These are phyloP conservation scores for Suillus variegatus DNA, from an alignment of 768 basidiomycete genomes.

Conservation along the genomic window DNA sequence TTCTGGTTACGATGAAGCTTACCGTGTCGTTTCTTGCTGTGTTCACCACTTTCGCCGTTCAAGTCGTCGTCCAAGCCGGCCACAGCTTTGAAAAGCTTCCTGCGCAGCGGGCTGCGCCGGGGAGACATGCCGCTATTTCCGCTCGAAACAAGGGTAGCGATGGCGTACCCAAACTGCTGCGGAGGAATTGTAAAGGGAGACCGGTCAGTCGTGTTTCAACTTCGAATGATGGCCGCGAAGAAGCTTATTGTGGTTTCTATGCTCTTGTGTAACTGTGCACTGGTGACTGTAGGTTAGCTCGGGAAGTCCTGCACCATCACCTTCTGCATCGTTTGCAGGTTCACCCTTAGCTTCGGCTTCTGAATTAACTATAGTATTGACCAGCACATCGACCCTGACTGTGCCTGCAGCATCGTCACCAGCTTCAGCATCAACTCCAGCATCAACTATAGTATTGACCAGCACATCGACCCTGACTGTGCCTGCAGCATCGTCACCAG, in stretches of 20 bases:
- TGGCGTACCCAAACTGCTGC: background rate
- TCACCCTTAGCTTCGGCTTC: background rate
- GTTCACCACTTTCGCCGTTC: constrained; percentile 24
- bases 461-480: background rate
- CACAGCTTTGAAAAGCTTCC: constrained; percentile 31
- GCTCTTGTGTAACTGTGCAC: constrained; percentile 2
- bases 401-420: background rate
- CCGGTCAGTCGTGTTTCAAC: background rate
- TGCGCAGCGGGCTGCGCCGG: constrained; percentile 32
- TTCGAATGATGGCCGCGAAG: background rate
- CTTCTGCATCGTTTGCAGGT: background rate
- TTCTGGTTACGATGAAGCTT: constrained; percentile 42
- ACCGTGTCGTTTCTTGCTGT: constrained; percentile 42
- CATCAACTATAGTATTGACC: background rate
- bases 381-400: background rate
- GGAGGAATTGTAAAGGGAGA: constrained; percentile 1
- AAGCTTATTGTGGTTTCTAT: background rate
- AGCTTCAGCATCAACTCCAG: background rate
- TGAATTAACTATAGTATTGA: background rate
- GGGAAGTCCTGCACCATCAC: constrained; percentile 3
- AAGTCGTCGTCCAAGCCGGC: constrained; percentile 29
- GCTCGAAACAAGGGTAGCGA: constrained; percentile 27
- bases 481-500: background rate
- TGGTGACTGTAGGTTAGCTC: background rate
- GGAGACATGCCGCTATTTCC: constrained; percentile 27